These are phyloP conservation scores for Aspergillus pseudoterreus DNA, from an alignment of 2,329 filamentous ascomycete species.

Conservation along the genomic window DNA sequence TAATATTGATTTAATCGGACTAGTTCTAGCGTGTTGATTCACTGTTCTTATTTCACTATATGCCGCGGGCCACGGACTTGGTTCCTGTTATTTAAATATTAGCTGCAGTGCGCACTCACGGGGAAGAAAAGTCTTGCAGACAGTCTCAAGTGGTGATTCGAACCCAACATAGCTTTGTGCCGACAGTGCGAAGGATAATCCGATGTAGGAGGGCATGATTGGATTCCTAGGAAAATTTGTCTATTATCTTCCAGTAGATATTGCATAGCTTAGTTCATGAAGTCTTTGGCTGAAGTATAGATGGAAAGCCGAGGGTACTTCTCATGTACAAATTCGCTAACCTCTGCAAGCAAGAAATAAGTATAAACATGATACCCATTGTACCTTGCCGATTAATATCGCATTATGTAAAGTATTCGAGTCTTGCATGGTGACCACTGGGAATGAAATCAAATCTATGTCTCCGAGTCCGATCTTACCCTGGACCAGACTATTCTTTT, in stretches of 20 bases:
- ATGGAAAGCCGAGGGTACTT: too few species aligned
- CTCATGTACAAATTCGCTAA: too few species aligned
- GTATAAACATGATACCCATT: too few species aligned
- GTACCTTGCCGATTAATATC: too few species aligned
- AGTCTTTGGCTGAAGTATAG: too few species aligned
- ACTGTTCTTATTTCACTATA: constrained; percentile 11
- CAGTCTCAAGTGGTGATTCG: too few species aligned
- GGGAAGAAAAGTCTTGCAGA: background rate
- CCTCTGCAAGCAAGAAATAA: too few species aligned
- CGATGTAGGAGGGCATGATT: constrained; percentile 1
- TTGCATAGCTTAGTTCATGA: constrained; percentile 16
- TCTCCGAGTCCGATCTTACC: too few species aligned
- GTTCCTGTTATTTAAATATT: constrained; percentile 10
- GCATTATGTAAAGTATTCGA: too few species aligned
- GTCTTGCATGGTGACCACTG: too few species aligned
- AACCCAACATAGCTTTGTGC: constrained; percentile 1
- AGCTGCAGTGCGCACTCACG: constrained; percentile 2
- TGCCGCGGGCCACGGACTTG: constrained; percentile 1
- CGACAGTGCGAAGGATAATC: constrained; percentile 3
- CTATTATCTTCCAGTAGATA: constrained; percentile 21
- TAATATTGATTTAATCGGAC: constrained; percentile 21
- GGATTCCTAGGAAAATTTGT: constrained; percentile 17
- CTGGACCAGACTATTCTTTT: too few species aligned
- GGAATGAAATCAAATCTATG: too few species aligned
- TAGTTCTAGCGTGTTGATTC: constrained; percentile 21